phyloP scores from a whole-genome alignment of 2,329 filamentous ascomycete species.

The Ceratocystis albifundus region DNA sequence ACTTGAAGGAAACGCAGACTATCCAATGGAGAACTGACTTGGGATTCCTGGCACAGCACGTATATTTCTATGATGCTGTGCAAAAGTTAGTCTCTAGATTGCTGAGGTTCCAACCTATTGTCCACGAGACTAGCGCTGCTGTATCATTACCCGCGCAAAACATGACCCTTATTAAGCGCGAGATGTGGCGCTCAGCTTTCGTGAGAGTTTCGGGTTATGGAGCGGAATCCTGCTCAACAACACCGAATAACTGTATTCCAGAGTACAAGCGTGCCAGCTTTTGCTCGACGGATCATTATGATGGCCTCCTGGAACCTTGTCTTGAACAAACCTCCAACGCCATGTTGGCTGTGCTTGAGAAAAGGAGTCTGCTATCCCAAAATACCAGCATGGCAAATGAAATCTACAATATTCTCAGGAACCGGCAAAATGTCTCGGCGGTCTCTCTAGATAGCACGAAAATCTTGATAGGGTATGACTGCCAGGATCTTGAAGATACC shows the following conservation, averaged over 20 bases:
- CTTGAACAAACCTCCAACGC: not conserved
- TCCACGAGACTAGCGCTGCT: not conserved
- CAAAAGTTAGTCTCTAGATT: no score
- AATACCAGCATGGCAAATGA: not conserved
- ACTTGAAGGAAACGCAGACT: conserved; percentile 36
- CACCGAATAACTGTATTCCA: not conserved
- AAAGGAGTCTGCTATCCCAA: not conserved
- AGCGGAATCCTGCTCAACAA: not conserved
- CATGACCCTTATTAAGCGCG: not conserved
- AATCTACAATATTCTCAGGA: not conserved
- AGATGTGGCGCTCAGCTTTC: not conserved
- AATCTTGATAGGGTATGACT: not conserved
- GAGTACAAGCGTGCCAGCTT: not conserved
- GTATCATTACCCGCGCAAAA: not conserved
- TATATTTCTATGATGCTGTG: conserved; percentile 32
- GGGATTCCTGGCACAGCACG: conserved; percentile 36
- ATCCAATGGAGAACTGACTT: conserved; percentile 35
- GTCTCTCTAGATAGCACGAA: not conserved
- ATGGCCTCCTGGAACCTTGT: no score
- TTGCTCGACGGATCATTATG: no score
- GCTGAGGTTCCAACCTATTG: not conserved
- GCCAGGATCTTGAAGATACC: not conserved
- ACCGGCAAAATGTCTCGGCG: not conserved
- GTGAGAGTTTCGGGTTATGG: not conserved
- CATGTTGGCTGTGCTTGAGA: not conserved